Evolutionary conservation across 23 red algal genomes (phyloP), one percentile per base, ranked within the genome.

Genomic region (Gracilariopsis chorda): DNA sequence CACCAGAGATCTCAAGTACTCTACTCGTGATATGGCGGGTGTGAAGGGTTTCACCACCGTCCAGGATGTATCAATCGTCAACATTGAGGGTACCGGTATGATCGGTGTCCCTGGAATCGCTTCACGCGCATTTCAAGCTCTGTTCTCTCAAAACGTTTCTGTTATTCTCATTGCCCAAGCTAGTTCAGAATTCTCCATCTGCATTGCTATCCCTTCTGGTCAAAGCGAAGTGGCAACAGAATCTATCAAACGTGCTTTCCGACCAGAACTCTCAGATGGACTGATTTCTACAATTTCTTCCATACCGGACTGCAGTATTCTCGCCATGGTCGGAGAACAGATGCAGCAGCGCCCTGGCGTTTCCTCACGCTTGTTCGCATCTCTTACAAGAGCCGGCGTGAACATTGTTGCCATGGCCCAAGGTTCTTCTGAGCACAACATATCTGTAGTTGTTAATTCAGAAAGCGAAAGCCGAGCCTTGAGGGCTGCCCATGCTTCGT

Each of bases 31-130:
- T 53, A 61, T 94, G 57, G 49, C 71, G 34, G 96, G 96, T 40
- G 96, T 98, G 23, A 95, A 95, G 73, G 96, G 96, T 32, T 98
- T 98, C 91, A 93, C 90, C 48, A 95, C 93, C 30, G 89, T 98
- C n/a, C 80, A 82, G 60, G 87, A 98, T 51, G 88, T 98, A 6
- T 86, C 96, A 41, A 68, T 98, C 16, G 68, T 98, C 30, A 98
- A 98, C 65, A 86, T 98, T 21, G 96, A 98, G 73, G 96, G 96
- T 42, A 88, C 96, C 11, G 96, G 96, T 24, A 98, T 98, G 96
- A 98, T 98, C 67, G 96, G 96, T 16, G 96, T 98, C 6, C 96
- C 96, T 28, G 96, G 96, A 60, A 98, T 98, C 42, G 96, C 96
- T 24, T 88, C 86, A 19, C 68, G 93, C 10, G 69, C 88, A 8